Conservation (phyloP, 208 protist genomes). For the Acanthamoeba lenticulata region DNA sequence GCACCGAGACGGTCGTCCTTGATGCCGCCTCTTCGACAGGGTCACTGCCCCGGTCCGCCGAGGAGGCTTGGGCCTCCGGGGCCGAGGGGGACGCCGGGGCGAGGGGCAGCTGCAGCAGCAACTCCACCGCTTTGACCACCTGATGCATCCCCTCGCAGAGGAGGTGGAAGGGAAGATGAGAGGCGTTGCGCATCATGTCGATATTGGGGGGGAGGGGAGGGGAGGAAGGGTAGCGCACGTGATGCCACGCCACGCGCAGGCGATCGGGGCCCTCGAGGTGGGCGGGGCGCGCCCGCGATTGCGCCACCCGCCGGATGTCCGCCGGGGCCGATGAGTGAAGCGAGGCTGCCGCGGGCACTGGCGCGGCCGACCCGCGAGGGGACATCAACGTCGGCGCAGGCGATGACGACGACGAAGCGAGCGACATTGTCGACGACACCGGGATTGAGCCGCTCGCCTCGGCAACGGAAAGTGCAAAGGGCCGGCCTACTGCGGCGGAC, state of each 20-base stretch:
- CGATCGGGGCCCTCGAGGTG: neutral
- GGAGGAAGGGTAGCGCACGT: neutral
- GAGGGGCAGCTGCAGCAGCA: neutral
- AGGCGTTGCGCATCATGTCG: too few relatives aligned
- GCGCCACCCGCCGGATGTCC: neutral
- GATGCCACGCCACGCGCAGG: neutral
- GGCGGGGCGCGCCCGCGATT: too few relatives aligned
- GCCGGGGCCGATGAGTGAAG: neutral
- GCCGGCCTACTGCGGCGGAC: too few relatives aligned
- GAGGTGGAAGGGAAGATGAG: neutral
- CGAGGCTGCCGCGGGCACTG: neutral
- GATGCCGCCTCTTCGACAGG: neutral
- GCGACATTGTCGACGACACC: neutral
- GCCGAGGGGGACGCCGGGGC: neutral
- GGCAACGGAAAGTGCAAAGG: too few relatives aligned
- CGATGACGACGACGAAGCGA: neutral
- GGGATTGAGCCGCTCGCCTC: too few relatives aligned
- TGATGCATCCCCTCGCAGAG: neutral
- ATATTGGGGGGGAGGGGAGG: neutral
- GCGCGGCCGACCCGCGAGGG: neutral
- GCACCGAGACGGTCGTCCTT: neutral
- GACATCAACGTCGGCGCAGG: neutral
- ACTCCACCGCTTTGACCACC: neutral
- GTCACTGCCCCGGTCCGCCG: neutral
- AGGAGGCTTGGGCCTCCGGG: neutral